Evolutionary conservation across 2,329 filamentous ascomycete genomes (phyloP).

Genomic region (Amphichorda felina): DNA sequence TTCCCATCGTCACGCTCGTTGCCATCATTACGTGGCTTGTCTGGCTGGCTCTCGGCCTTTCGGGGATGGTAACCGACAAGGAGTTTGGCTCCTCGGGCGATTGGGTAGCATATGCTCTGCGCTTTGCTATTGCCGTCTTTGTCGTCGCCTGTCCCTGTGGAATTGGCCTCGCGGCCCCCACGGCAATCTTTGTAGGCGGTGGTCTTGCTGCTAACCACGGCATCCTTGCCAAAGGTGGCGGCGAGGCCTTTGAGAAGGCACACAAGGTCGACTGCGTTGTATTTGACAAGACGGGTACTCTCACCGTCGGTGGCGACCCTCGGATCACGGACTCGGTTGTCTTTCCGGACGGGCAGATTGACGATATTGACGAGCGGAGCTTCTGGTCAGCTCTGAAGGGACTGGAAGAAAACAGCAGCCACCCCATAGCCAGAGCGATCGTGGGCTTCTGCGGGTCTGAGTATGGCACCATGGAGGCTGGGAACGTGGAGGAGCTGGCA

Average conservation of each 20-base stretch:
- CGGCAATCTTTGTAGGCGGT: slow-evolving; percentile 72
- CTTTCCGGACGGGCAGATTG: slow-evolving; percentile 17
- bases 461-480: slow-evolving; percentile 13
- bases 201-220: slow-evolving; percentile 70
- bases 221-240: slow-evolving; percentile 73
- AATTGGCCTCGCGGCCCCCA: slow-evolving; percentile 73
- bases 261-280: slow-evolving; percentile 68
- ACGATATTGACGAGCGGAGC: slow-evolving; percentile 11
- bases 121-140: slow-evolving; percentile 78
- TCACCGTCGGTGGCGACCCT: slow-evolving; percentile 64
- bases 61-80: slow-evolving; percentile 33
- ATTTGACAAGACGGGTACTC: slow-evolving; percentile 81
- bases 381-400: slow-evolving; percentile 44
- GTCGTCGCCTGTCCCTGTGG: slow-evolving; percentile 81
- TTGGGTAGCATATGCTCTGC: slow-evolving; percentile 62
- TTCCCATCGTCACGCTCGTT: slow-evolving; percentile 57
- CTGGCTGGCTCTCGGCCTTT: slow-evolving; percentile 56
- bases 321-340: slow-evolving; percentile 46
- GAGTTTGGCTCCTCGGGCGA: slow-evolving; percentile 49
- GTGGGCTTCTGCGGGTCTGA: slow-evolving; percentile 41
- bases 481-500: slow-evolving; percentile 51
- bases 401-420: slow-evolving; percentile 60
- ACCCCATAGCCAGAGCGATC: slow-evolving; percentile 63
- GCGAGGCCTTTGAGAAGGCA: slow-evolving; percentile 77
- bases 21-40: slow-evolving; percentile 60